These are phyloP conservation scores for Periconia digitata DNA, from an alignment of 2,329 filamentous ascomycete species.

Conservation along the genomic window DNA sequence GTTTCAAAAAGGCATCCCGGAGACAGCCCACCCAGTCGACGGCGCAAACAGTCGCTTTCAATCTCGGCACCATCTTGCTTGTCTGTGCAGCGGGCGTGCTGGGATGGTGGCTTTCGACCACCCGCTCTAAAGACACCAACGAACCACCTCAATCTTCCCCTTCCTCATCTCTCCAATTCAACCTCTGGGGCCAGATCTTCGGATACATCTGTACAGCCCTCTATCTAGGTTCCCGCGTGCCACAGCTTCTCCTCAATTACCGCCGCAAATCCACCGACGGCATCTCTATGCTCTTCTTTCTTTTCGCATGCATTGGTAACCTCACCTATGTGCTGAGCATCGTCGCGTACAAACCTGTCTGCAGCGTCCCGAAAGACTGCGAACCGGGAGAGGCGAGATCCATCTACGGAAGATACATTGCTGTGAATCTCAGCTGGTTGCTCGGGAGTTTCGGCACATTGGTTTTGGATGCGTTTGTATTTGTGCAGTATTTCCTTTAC, in stretches of 20 bases:
- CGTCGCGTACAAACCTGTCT: constrained; percentile 81
- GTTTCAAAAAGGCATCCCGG: constrained; percentile 43
- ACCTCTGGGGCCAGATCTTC: constrained; percentile 81
- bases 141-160: constrained; percentile 28
- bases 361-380: constrained; percentile 55
- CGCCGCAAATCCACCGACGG: constrained; percentile 91
- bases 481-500: constrained; percentile 91
- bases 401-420: constrained; percentile 78
- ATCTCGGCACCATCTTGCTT: constrained; percentile 72
- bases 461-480: constrained; percentile 81
- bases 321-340: constrained; percentile 91
- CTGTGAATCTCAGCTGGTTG: constrained; percentile 90
- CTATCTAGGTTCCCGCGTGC: constrained; percentile 86
- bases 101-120: constrained; percentile 75
- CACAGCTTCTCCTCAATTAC: constrained; percentile 90
- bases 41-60: constrained; percentile 68
- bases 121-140: constrained; percentile 30
- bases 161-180: constrained; percentile 64
- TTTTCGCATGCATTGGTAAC: constrained; percentile 95
- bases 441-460: constrained; percentile 86
- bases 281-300: constrained; percentile 90
- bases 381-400: constrained; percentile 62
- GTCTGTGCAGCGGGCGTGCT: constrained; percentile 81
- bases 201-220: constrained; percentile 88
- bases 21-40: constrained; percentile 45